A percentile compares a stretch with the other conserved stretches of the same genome.
phyloP scores from a whole-genome alignment of 495 filamentous ascomycete genomes.

The Hyaloscypha bicolor region DNA sequence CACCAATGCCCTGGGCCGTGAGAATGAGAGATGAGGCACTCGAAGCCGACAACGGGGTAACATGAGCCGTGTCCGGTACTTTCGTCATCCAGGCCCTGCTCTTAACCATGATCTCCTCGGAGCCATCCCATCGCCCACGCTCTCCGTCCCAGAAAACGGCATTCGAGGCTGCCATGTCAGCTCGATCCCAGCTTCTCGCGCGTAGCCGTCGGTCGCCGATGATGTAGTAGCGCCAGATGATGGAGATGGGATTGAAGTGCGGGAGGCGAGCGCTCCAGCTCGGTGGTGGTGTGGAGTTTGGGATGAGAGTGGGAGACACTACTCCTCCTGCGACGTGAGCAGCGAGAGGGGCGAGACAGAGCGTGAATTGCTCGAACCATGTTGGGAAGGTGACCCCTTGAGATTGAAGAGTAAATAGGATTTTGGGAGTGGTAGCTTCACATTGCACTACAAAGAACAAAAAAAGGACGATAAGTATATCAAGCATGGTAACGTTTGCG shows the following conservation, averaged over 20 bases:
- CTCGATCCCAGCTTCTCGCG: neutral
- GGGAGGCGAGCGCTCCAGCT: neutral
- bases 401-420: neutral
- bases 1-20: too few species aligned
- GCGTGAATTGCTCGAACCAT: constrained; percentile 3
- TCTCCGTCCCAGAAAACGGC: too few species aligned
- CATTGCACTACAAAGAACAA: neutral
- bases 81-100: too few species aligned
- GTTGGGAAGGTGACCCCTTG: neutral
- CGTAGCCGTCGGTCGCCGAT: neutral
- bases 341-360: neutral
- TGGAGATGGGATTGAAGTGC: neutral
- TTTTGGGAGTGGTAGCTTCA: neutral
- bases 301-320: neutral
- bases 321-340: constrained; percentile 2
- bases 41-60: too few species aligned
- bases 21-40: too few species aligned
- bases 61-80: too few species aligned
- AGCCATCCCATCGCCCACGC: too few species aligned
- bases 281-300: neutral
- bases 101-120: too few species aligned
- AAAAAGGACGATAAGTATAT: neutral
- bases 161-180: too few species aligned
- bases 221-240: constrained; percentile 4
- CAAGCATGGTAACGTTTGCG: too few species aligned